Base-by-base conservation (phyloP, 768 basidiomycete genomes). In the Pulveroboletus ravenelii region DNA sequence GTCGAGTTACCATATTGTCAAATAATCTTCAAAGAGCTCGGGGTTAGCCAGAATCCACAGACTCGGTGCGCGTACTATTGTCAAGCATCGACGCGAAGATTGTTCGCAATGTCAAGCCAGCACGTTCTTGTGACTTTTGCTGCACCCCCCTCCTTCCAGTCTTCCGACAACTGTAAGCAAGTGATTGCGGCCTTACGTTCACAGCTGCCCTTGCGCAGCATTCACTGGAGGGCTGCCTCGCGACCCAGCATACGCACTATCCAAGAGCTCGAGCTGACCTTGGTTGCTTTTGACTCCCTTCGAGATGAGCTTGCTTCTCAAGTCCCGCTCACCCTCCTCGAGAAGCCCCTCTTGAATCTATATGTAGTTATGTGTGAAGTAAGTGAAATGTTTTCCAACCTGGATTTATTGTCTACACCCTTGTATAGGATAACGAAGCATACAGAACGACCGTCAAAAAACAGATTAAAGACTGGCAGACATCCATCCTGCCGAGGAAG, bases 381-480 rank as follows among this genome's bases (percentile, higher is more conserved):
- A 63, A 65, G 77, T 50, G 30, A n/a, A 47, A 45, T 23, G 30
- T 41, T 27, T 34, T 49, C 23, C 10, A 37, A 41, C 18, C 36
- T 12, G 5, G 48, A 27, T 27, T 54, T 47, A 45, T 60, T 54
- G 43, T 48, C 45, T 55, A 43, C 35, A 37, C 41, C 17, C 13
- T 12, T 39, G 30, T 29, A 34, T 52, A 84, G 83, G 80, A 84
- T 54, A 75, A 67, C 29, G 83, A 98, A 41, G 72, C 76, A 3
- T 99, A 99, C 74, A 85, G 84, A 60, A 77, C 75, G 23, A 77
- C 79, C 0, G 77, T 88, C 17, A 87, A 84, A 63, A 88, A 85
- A 55, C 90, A 95, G 65, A 87, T 98, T 56, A 89, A 89, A 59
- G 93, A 97, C 52, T 99, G 96, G 96, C 85, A 90, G 51, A 73